phyloP scores from a whole-genome alignment of 2,329 filamentous ascomycete genomes.

The Aspergillus luchuensis region DNA sequence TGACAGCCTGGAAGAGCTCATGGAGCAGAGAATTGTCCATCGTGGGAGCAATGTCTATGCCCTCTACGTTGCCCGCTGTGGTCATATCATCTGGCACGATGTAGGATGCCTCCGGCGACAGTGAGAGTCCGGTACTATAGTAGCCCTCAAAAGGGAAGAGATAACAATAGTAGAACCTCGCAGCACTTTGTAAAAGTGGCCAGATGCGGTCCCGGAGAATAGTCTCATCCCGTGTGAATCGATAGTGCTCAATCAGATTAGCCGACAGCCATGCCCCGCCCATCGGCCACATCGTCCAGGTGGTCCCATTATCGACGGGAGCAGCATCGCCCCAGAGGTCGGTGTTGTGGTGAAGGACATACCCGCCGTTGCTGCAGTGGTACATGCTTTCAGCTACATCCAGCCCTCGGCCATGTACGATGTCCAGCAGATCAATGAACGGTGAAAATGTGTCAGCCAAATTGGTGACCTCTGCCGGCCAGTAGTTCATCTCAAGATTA shows the following conservation, averaged over 20 bases:
- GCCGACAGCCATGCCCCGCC: slow-evolving; percentile 60
- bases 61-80: background rate
- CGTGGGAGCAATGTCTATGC: slow-evolving; percentile 36
- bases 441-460: slow-evolving; percentile 46
- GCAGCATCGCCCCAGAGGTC: slow-evolving; percentile 61
- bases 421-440: slow-evolving; percentile 45
- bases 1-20: slow-evolving; percentile 31
- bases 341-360: slow-evolving; percentile 58
- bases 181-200: slow-evolving; percentile 17
- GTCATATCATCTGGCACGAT: slow-evolving; percentile 8
- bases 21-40: slow-evolving; percentile 49
- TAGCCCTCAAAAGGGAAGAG: slow-evolving; percentile 12
- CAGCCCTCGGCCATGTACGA: slow-evolving; percentile 40
- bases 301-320: slow-evolving; percentile 47
- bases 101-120: slow-evolving; percentile 26
- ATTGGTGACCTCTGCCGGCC: slow-evolving; percentile 56
- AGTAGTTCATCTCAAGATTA: slow-evolving; percentile 65
- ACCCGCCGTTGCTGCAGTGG: slow-evolving; percentile 52
- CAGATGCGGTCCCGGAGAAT: slow-evolving; percentile 19
- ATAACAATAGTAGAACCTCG: slow-evolving; percentile 15
- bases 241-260: slow-evolving; percentile 59
- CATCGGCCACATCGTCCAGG: slow-evolving; percentile 43
- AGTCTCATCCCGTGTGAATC: slow-evolving; percentile 46
- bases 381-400: slow-evolving; percentile 58
- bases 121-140: slow-evolving; percentile 18